These are phyloP conservation scores for Leccinum aurantiacum DNA, from an alignment of 768 basidiomycete genomes.

Conservation along the genomic window DNA sequence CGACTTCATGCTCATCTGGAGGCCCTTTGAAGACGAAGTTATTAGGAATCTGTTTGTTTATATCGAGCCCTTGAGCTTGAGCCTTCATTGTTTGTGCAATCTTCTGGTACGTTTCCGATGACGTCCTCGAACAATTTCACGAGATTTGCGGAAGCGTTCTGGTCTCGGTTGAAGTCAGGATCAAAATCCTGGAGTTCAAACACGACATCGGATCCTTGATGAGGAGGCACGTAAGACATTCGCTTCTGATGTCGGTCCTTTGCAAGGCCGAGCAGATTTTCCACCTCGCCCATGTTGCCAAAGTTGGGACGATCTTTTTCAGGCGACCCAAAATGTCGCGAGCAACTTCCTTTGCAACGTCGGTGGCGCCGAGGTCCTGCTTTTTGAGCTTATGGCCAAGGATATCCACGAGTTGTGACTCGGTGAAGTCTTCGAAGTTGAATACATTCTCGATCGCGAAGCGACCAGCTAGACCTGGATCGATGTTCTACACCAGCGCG, in stretches of 20 bases:
- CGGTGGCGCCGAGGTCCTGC: slow-evolving; percentile 58
- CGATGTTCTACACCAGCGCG: slow-evolving; percentile 52
- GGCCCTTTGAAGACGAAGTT: slow-evolving; percentile 73
- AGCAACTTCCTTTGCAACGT: slow-evolving; percentile 55
- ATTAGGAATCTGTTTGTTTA: slow-evolving; percentile 54
- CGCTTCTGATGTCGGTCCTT: slow-evolving; percentile 49
- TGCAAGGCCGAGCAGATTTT: slow-evolving; percentile 54
- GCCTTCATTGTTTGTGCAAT: slow-evolving; percentile 45
- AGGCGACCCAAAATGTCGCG: slow-evolving; percentile 41
- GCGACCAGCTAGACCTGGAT: slow-evolving; percentile 63
- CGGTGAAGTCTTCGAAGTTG: slow-evolving; percentile 64
- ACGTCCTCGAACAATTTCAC: slow-evolving; percentile 60
- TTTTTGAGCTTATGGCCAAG: slow-evolving; percentile 55
- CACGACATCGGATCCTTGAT: slow-evolving; percentile 23
- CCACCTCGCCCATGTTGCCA: slow-evolving; percentile 64
- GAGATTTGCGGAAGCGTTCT: slow-evolving; percentile 50
- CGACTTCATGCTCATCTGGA: slow-evolving; percentile 44
- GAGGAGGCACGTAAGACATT: slow-evolving; percentile 24
- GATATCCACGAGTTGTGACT: slow-evolving; percentile 50
- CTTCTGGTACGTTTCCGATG: slow-evolving; percentile 59
- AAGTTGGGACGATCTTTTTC: slow-evolving; percentile 53
- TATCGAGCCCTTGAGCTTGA: slow-evolving; percentile 36
- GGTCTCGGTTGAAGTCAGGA: slow-evolving; percentile 53
- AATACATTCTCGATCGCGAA: slow-evolving; percentile 71
- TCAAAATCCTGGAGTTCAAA: slow-evolving; percentile 60